Conservation (phyloP, 2,329 filamentous ascomycete species). For the Penicillium sclerotigenum region DNA sequence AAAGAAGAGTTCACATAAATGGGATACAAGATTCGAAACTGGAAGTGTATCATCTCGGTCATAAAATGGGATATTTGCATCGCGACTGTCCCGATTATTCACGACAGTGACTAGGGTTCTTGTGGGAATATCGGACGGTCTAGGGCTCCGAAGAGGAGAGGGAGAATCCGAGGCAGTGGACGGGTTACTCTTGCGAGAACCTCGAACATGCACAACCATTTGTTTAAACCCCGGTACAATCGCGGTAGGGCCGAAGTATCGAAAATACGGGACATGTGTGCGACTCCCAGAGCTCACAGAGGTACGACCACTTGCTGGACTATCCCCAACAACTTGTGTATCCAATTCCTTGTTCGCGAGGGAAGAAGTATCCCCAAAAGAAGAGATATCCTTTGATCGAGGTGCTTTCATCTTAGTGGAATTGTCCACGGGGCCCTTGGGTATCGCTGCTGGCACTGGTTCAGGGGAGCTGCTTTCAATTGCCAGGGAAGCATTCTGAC, state of each 20-base stretch:
- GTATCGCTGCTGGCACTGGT: slow-evolving; percentile 10
- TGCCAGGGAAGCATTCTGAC: slow-evolving; percentile 15
- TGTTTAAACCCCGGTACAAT: slow-evolving; percentile 91
- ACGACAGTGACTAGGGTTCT: slow-evolving; percentile 17
- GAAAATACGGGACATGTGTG: slow-evolving; percentile 72
- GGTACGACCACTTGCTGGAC: slow-evolving; percentile 41
- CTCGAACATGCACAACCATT: slow-evolving; percentile 67
- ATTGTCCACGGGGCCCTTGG: slow-evolving; percentile 11
- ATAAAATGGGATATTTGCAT: slow-evolving; percentile 64
- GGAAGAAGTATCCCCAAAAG: slow-evolving; percentile 16
- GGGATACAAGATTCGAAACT: slow-evolving; percentile 70
- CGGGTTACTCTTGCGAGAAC: slow-evolving; percentile 44
- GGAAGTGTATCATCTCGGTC: slow-evolving; percentile 68
- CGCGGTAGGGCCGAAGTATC: slow-evolving; percentile 86
- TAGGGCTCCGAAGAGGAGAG: slow-evolving; percentile 38
- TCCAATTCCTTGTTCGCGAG: slow-evolving; percentile 26
- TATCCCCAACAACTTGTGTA: slow-evolving; percentile 27
- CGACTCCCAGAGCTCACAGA: slow-evolving; percentile 37
- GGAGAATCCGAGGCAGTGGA: slow-evolving; percentile 41
- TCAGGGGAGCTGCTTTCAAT: slow-evolving; percentile 31
- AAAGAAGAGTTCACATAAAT: slow-evolving; percentile 79
- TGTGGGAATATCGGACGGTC: slow-evolving; percentile 19
- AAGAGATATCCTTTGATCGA: slow-evolving; percentile 18
- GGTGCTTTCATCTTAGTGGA: slow-evolving; percentile 15
- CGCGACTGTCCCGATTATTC: slow-evolving; percentile 31